Percentiles rank a stretch among this genome's conserved stretches.
Conservation (phyloP, 345 rosid genomes). For the Citrus maxima region DNA sequence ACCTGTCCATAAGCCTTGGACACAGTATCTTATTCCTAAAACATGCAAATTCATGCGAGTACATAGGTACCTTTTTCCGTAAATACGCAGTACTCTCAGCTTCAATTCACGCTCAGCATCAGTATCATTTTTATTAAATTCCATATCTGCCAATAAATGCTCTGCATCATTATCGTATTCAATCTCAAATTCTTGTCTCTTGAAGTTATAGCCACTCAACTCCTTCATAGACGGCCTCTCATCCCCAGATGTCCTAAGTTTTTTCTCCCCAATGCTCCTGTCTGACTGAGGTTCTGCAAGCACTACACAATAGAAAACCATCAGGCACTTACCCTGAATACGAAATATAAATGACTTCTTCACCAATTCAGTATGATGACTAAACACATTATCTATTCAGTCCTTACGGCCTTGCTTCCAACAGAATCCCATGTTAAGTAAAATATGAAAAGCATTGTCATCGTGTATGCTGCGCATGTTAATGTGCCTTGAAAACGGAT, state of each 20-base stretch:
- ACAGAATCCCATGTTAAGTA: neutral
- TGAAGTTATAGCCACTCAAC: slow-evolving; percentile 80
- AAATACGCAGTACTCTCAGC: slow-evolving; percentile 74
- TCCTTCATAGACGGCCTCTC: slow-evolving; percentile 72
- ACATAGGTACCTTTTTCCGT: slow-evolving; percentile 63
- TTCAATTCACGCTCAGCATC: slow-evolving; percentile 76
- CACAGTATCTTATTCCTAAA: neutral
- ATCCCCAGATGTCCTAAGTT: slow-evolving; percentile 63
- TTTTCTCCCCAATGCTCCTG: slow-evolving; percentile 90
- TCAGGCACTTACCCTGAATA: neutral
- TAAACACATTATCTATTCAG: neutral
- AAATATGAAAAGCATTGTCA: neutral
- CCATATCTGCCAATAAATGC: slow-evolving; percentile 92
- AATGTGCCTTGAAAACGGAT: neutral
- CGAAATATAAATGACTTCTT: neutral
- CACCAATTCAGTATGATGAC: neutral
- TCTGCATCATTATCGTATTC: slow-evolving; percentile 97
- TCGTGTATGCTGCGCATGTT: neutral
- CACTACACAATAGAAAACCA: slow-evolving; percentile 15
- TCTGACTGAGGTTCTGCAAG: slow-evolving; percentile 61
- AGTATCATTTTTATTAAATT: slow-evolving; percentile 72
- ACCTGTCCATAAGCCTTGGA: neutral
- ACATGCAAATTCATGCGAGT: neutral
- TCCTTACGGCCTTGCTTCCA: neutral
- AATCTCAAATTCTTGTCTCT: slow-evolving; percentile 92